Base-by-base conservation (phyloP, 805 yeast species). In the Wickerhamiella azymoides region DNA sequence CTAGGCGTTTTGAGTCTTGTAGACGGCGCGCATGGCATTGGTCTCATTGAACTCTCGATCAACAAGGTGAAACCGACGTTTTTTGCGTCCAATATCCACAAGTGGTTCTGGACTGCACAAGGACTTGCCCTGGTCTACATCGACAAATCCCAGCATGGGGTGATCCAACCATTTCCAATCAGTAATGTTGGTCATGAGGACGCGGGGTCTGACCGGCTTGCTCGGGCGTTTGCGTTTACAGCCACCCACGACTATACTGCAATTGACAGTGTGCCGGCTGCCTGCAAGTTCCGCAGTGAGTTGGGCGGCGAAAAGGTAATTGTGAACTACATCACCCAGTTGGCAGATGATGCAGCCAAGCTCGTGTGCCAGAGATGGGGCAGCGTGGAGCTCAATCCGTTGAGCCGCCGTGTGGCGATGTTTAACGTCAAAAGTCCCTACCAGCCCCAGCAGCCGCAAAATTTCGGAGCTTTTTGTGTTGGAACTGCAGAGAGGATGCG, bases 1-100 rank as follows among this genome's bases (percentile, higher is more conserved):
- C 60, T 72, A 40, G 60, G 62, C 11, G 72, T 74, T 3, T 49
- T 77, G 39, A 74, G 83, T 3, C 59, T 78, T 36, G 69, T 81
- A 21, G 89, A 81, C 57, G 89, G 80, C 11, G 89, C 88, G 5
- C 89, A 81, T 56, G 72, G 75, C 1, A 65, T 75, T 30, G 89
- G 89, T 0, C 47, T 58, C 24, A 37, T 54, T 2, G 57, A 56
- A 2, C 43, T 62, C 18, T 48, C 54, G 24, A 40, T 62, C 43
- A 38, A 49, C 3, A 16, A 37, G 1, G 52, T 54, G 2, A 60
- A 68, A 45, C 82, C 85, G 0, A 85, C 79, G 54, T 80, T 77
- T 57, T 72, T 67, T 55, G 66, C 71, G 19, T 61, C 79, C 21
- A 81, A 80, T 54, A 62, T 79, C 16, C 88, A 81, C 65, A 81